Base-by-base conservation (phyloP, 768 basidiomycete genomes). In the Pleurotus sapidus region DNA sequence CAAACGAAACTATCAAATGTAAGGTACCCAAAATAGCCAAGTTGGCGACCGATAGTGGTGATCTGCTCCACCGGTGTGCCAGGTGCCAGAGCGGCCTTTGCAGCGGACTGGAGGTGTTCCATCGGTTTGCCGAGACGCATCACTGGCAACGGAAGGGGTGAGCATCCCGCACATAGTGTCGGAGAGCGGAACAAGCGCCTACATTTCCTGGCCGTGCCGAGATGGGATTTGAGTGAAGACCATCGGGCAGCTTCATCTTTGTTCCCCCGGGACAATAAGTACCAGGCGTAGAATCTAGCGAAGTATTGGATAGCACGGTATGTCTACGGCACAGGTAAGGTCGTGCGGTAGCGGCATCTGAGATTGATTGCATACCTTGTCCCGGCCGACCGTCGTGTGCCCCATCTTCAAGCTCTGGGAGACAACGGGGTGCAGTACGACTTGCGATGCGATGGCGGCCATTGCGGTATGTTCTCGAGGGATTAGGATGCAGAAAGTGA, bases 221-320 rank as follows among this genome's bases (percentile, higher is more conserved):
- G 83, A 66, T 93, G 91, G 25, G 77, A 75, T 73, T 98, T 98
- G 64, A 98, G 78, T 0, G 90, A 90, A 39, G 84, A 83, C 86
- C 91, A 95, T 57, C 88, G 79, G 1, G 82, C 81, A 8, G 89
- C 91, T 47, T 88, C 80, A 8, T 80, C 73, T 65, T 88, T 89
- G 67, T 86, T 70, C 14, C 91, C 93, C 50, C 84, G 80, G 6
- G 77, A 77, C 48, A 89, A 69, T 39, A 91, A 77, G 70, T 86
- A 84, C 90, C 91, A 98, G 1, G 93, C 88, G 61, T 93, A 83
- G 68, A 98, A 86, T 43, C 95, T 86, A 34, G 95, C 81, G 63
- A 92, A 86, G 73, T 94, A 98, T 75, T 99, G 97, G 55, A 94
- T 70, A 18, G 91, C 84, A 61, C 96, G 87, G 73, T 98, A 98